These are phyloP conservation scores for Pyracantha coccinea DNA, from an alignment of 331 rosid genomes.

Conservation along the genomic window DNA sequence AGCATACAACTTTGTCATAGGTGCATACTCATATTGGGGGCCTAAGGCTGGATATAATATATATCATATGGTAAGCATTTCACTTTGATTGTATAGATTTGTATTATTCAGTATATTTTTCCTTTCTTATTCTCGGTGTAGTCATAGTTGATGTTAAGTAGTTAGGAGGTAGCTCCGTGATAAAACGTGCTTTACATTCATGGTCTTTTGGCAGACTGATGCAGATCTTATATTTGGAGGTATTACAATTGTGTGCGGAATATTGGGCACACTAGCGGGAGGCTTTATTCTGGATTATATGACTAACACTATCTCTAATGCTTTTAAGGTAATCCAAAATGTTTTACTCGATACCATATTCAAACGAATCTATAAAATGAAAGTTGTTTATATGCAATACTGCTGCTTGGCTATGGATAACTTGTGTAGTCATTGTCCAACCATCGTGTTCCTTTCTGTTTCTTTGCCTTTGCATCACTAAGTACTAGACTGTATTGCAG, in stretches of 20 bases:
- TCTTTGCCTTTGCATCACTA: not conserved
- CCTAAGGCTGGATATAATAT: constrained; percentile 81
- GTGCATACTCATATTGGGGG: constrained; percentile 94
- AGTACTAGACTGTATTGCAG: constrained; percentile 32
- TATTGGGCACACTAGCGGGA: constrained; percentile 68
- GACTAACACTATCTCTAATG: constrained; percentile 59
- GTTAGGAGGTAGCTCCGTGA: not conserved
- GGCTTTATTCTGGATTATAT: constrained; percentile 60
- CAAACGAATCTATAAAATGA: not conserved
- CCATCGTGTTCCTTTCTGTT: not conserved
- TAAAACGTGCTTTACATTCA: not conserved
- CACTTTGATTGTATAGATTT: not conserved
- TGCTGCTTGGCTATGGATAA: not conserved
- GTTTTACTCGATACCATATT: not conserved
- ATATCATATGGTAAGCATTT: constrained; percentile 61
- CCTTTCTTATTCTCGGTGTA: not conserved
- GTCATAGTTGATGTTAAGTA: not conserved
- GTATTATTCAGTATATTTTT: not conserved
- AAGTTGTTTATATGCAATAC: not conserved
- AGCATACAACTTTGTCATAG: constrained; percentile 73
- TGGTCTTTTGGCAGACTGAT: constrained; percentile 41
- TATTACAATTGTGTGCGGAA: constrained; percentile 63
- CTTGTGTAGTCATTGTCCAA: not conserved
- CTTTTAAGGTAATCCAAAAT: constrained; percentile 60
- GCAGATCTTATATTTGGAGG: constrained; percentile 90